Conservation (phyloP, 2,329 filamentous ascomycete species). For the Teratosphaeria viscida region DNA sequence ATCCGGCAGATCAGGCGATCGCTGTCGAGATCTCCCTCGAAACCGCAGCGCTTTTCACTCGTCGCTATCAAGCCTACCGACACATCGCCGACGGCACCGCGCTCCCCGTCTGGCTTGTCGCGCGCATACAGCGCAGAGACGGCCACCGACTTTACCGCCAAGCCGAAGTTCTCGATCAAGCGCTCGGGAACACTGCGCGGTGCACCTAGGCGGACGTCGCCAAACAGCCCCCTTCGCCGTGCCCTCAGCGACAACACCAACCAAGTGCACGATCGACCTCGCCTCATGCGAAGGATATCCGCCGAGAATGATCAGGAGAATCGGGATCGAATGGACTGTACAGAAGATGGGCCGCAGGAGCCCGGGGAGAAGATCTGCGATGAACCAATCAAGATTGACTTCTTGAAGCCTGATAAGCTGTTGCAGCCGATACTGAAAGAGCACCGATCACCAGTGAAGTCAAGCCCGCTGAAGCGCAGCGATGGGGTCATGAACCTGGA, state of each 20-base stretch:
- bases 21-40: conserved; percentile 86
- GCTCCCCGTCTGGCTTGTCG: conserved; percentile 33
- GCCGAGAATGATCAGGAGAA: conserved; percentile 37
- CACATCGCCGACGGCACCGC: conserved; percentile 24
- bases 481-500: conserved; percentile 85
- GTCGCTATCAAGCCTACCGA: conserved; percentile 39
- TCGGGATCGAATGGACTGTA: conserved; percentile 24
- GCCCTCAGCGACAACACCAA: conserved; percentile 61
- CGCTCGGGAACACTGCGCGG: conserved; percentile 19
- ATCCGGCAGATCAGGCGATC: conserved; percentile 78
- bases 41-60: conserved; percentile 59
- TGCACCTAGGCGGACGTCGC: conserved; percentile 58
- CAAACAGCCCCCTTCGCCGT: conserved; percentile 72
- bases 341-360: conserved; percentile 13
- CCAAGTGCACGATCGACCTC: conserved; percentile 56
- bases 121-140: conserved; percentile 35
- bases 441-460: conserved; percentile 45
- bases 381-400: conserved; percentile 39
- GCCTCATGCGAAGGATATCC: conserved; percentile 34
- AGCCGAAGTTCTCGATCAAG: conserved; percentile 35
- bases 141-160: conserved; percentile 23
- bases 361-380: conserved; percentile 23
- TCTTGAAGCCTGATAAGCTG: conserved; percentile 37
- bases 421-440: conserved; percentile 34
- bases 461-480: conserved; percentile 83